Evolutionary conservation across 2,329 filamentous ascomycete genomes (phyloP).

Genomic region (Phoma sp.): DNA sequence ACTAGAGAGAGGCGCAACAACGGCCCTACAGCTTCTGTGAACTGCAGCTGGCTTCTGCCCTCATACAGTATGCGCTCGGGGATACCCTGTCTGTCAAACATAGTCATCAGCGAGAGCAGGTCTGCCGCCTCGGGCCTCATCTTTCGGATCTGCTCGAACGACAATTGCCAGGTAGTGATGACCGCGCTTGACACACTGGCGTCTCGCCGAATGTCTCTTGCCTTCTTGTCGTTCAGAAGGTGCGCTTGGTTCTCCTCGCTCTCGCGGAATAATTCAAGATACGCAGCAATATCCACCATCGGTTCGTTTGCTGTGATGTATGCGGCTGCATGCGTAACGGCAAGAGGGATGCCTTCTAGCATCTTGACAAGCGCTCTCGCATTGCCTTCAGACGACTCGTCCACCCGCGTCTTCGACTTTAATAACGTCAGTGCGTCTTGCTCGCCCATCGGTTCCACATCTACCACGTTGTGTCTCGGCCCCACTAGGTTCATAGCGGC

Average conservation of each 20-base stretch:
- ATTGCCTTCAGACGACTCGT: not conserved
- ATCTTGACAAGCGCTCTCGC: not conserved
- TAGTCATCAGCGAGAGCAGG: constrained; percentile 49
- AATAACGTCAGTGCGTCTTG: constrained; percentile 6
- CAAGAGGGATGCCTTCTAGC: constrained; percentile 7
- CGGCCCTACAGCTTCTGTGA: constrained; percentile 23
- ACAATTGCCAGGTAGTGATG: constrained; percentile 44
- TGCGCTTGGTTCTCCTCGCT: not conserved
- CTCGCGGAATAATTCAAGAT: not conserved
- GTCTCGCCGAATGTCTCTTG: not conserved
- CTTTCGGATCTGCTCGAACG: constrained; percentile 44
- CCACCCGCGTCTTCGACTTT: not conserved
- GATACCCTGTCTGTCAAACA: constrained; percentile 25
- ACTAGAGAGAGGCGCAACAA: constrained; percentile 22
- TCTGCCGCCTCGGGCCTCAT: constrained; percentile 44
- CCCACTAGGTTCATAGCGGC: constrained; percentile 12
- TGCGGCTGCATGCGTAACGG: not conserved
- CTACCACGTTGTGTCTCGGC: constrained; percentile 2
- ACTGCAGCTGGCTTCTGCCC: constrained; percentile 4
- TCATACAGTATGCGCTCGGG: constrained; percentile 28
- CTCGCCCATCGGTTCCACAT: constrained; percentile 14
- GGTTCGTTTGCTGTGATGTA: not conserved
- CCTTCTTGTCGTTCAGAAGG: not conserved
- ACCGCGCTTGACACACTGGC: constrained; percentile 24
- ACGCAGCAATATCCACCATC: not conserved